These are phyloP conservation scores for Lithohypha guttulata DNA, from an alignment of 2,329 filamentous ascomycete genomes.

Conservation along the genomic window DNA sequence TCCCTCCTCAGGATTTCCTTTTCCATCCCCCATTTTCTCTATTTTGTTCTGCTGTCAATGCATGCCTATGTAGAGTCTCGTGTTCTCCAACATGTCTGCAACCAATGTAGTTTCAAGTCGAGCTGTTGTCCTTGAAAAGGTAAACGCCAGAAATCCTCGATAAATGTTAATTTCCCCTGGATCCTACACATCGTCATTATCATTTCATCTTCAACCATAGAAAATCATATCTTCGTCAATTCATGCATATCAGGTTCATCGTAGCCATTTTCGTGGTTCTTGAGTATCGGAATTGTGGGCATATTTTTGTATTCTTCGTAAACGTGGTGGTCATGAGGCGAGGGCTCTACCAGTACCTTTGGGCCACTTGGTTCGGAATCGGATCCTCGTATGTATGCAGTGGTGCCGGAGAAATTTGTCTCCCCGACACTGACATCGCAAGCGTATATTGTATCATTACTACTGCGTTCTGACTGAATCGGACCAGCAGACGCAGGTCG, in stretches of 20 bases:
- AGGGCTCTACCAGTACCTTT: neutral
- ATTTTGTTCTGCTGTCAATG: too few relatives aligned
- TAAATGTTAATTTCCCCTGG: neutral
- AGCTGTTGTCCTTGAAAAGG: constrained; percentile 7
- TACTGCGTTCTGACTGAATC: neutral
- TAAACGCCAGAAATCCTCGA: neutral
- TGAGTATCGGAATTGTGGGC: constrained; percentile 9
- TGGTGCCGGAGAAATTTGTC: constrained; percentile 7
- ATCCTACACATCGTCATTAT: neutral
- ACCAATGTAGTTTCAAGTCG: too few relatives aligned
- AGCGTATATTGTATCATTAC: constrained; percentile 3
- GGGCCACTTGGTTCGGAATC: neutral
- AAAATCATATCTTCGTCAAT: constrained; percentile 41
- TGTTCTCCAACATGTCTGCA: too few relatives aligned
- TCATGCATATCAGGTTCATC: constrained; percentile 11
- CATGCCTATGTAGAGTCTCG: too few relatives aligned
- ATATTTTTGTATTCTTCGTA: neutral
- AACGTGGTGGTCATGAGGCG: neutral
- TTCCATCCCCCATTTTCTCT: too few relatives aligned
- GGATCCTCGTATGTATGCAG: neutral
- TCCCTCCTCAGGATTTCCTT: too few relatives aligned
- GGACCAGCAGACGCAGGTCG: neutral
- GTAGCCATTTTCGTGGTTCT: constrained; percentile 16
- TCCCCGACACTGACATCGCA: constrained; percentile 4
- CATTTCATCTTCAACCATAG: neutral